phyloP scores from a whole-genome alignment of 306 rosid genomes.

The Prunus persica region DNA sequence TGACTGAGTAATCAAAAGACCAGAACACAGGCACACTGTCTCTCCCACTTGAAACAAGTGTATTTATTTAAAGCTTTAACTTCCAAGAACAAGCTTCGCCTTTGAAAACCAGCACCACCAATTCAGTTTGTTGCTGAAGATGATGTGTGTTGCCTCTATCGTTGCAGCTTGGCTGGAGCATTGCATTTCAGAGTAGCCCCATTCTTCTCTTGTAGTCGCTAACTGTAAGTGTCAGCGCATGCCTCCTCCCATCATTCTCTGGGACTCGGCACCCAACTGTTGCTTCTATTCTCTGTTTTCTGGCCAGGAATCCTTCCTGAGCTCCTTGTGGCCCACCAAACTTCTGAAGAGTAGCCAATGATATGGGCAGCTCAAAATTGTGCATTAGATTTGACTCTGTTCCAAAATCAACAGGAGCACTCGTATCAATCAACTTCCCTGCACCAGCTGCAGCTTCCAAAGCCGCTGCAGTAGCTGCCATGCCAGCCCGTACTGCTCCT shows the following conservation, averaged over 20 bases:
- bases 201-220: slow-evolving; percentile 87
- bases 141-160: background rate
- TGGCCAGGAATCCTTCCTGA: slow-evolving; percentile 70
- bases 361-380: slow-evolving; percentile 86
- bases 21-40: background rate
- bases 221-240: slow-evolving; percentile 63
- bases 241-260: slow-evolving; percentile 70
- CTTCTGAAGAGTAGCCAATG: slow-evolving; percentile 67
- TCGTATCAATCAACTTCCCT: slow-evolving; percentile 85
- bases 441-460: slow-evolving; percentile 91
- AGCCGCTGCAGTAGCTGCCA: slow-evolving; percentile 79
- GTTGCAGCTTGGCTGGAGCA: background rate
- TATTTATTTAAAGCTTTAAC: background rate
- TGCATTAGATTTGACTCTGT: slow-evolving; percentile 69
- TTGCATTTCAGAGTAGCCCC: slow-evolving; percentile 68
- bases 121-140: background rate
- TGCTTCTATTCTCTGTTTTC: slow-evolving; percentile 74
- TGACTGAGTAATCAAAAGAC: background rate
- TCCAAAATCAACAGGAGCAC: slow-evolving; percentile 87
- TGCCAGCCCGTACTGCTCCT: slow-evolving; percentile 41
- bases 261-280: slow-evolving; percentile 68
- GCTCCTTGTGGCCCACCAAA: slow-evolving; percentile 83
- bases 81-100: background rate
- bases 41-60: background rate
- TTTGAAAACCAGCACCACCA: background rate